phyloP scores from a whole-genome alignment of 2,329 filamentous ascomycete species.

The Aureobasidium sp. region DNA sequence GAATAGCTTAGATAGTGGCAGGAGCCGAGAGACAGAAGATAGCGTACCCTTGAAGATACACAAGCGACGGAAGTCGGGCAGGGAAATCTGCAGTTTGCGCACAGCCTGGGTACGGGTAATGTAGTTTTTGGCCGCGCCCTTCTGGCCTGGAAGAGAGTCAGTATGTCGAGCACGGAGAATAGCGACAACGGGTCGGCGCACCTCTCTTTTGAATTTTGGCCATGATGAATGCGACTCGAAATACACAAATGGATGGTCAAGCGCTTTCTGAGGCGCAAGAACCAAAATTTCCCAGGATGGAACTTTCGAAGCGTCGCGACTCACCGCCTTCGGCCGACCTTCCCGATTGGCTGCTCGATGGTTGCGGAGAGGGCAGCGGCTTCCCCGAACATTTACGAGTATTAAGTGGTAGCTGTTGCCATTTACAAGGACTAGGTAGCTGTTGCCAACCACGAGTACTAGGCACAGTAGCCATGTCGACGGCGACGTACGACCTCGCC shows the following conservation, averaged over 20 bases:
- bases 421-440: background rate
- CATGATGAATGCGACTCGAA: conserved; percentile 41
- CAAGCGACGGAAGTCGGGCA: conserved; percentile 93
- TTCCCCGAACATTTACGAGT: background rate
- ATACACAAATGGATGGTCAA: conserved; percentile 1
- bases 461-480: background rate
- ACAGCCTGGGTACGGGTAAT: conserved; percentile 95
- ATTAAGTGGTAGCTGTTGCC: background rate
- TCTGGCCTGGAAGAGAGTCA: conserved; percentile 50
- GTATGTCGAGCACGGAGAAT: background rate
- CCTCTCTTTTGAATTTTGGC: conserved; percentile 84
- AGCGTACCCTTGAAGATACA: conserved; percentile 88
- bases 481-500: conserved; percentile 23
- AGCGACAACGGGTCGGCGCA: conserved; percentile 26
- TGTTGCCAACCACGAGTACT: background rate
- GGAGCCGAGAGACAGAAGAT: background rate
- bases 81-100: conserved; percentile 92
- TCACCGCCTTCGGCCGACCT: conserved; percentile 5
- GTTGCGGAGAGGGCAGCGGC: conserved; percentile 3
- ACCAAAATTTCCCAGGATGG: background rate
- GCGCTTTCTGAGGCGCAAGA: background rate
- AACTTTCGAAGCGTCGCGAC: background rate
- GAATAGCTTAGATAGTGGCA: background rate
- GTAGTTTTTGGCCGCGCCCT: conserved; percentile 96
- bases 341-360: background rate